A percentile compares a stretch with the other conserved stretches of the same genome.
phyloP scores from a whole-genome alignment of 352 stramenopile genomes.

The Phytophthora boehmeriae region DNA sequence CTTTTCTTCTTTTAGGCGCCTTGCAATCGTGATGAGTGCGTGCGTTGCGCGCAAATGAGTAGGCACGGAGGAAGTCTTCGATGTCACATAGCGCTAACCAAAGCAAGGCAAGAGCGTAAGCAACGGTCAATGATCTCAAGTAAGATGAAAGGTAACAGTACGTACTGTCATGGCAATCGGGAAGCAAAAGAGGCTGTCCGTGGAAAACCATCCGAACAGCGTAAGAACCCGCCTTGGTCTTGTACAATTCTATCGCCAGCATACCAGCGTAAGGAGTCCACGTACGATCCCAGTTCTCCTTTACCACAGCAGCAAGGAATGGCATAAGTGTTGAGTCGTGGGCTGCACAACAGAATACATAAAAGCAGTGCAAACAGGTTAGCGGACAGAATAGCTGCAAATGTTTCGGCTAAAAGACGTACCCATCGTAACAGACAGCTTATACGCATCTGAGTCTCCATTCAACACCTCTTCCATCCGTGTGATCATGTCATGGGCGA shows the following conservation, averaged over 20 bases:
- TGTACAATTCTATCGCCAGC: constrained; percentile 83
- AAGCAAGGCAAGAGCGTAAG: constrained; percentile 10
- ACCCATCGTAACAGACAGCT: constrained; percentile 84
- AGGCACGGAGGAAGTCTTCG: constrained; percentile 57
- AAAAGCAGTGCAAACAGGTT: background rate
- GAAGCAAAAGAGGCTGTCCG: constrained; percentile 68
- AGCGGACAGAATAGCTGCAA: background rate
- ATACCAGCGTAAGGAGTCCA: constrained; percentile 87
- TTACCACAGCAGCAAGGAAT: constrained; percentile 71
- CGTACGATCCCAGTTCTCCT: constrained; percentile 78
- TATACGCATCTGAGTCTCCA: constrained; percentile 41
- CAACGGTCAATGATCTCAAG: background rate
- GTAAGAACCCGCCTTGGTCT: constrained; percentile 62
- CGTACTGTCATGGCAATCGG: constrained; percentile 76
- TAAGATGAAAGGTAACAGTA: background rate
- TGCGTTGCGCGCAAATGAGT: constrained; percentile 59
- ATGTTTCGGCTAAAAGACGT: constrained; percentile 6
- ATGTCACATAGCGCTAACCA: constrained; percentile 60
- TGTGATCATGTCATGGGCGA: constrained; percentile 71
- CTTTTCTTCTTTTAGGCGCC: constrained; percentile 36
- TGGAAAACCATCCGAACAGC: constrained; percentile 77
- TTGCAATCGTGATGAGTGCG: constrained; percentile 61
- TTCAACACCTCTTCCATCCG: constrained; percentile 60
- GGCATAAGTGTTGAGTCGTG: constrained; percentile 91
- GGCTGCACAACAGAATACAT: constrained; percentile 14